Conservation (phyloP, 257 asterid genomes). For the Eucommia ulmoides region DNA sequence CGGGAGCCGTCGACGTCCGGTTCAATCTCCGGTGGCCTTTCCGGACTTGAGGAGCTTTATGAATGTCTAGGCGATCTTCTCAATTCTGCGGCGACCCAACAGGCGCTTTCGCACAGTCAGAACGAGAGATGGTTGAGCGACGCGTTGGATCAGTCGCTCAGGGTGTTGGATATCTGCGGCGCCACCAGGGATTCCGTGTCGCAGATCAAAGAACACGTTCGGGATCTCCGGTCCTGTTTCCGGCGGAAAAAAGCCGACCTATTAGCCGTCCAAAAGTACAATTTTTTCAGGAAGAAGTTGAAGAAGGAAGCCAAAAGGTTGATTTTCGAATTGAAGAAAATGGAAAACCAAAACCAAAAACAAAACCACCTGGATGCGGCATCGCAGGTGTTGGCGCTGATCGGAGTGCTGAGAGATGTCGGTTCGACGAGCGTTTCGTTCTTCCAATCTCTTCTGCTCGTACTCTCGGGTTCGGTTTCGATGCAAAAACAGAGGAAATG, state of each 20-base stretch:
- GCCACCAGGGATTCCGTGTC: conserved; percentile 7
- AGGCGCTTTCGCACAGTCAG: conserved; percentile 10
- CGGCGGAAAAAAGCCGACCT: conserved; percentile 11
- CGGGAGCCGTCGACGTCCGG: conserved; percentile 4
- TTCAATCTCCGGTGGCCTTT: background rate
- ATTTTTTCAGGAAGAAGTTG: conserved; percentile 6
- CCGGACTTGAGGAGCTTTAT: conserved; percentile 1
- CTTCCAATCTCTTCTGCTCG: no score
- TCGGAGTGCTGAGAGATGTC: no score
- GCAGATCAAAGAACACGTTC: conserved; percentile 6
- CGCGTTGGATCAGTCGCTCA: conserved; percentile 8
- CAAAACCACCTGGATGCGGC: no score
- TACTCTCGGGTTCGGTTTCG: no score
- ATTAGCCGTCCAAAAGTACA: conserved; percentile 5
- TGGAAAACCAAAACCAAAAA: no score
- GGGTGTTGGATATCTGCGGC: conserved; percentile 13
- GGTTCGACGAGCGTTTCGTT: no score
- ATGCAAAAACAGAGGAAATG: no score
- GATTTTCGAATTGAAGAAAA: no score
- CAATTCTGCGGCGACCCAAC: conserved; percentile 8
- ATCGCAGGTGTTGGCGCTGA: no score
- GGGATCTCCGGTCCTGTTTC: conserved; percentile 4
- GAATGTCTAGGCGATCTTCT: conserved; percentile 8
- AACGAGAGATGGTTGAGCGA: conserved; percentile 11
- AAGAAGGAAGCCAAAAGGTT: conserved; percentile 2